These are phyloP conservation scores for Penicillium maclennaniae DNA, from an alignment of 495 filamentous ascomycete species.

Conservation along the genomic window DNA sequence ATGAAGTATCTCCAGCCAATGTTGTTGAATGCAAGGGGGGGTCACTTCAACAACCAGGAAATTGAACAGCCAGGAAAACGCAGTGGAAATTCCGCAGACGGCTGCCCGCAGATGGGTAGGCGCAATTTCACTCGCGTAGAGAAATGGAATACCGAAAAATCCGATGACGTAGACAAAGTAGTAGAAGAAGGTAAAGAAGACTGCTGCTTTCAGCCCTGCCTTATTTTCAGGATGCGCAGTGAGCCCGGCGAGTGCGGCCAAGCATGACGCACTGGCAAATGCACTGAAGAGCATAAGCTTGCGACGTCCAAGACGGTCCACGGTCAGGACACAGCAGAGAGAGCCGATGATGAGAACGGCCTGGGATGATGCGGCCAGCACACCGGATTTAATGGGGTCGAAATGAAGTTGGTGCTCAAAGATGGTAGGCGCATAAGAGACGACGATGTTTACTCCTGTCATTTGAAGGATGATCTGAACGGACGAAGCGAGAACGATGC, in stretches of 20 bases:
- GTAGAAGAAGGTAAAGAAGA: conserved; percentile 46
- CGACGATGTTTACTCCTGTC: conserved; percentile 21
- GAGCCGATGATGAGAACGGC: conserved; percentile 22
- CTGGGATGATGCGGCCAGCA: conserved; percentile 22
- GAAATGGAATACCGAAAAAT: conserved; percentile 49
- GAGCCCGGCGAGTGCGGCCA: conserved; percentile 31
- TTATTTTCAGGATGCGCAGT: background rate
- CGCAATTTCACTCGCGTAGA: conserved; percentile 48
- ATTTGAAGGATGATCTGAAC: conserved; percentile 25
- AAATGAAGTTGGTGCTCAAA: conserved; percentile 24
- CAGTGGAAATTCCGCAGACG: conserved; percentile 38
- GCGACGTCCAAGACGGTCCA: conserved; percentile 28
- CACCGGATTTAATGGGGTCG: conserved; percentile 6
- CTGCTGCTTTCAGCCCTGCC: conserved; percentile 18
- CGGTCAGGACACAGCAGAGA: conserved; percentile 20
- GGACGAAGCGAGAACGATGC: conserved; percentile 20
- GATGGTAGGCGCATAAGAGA: conserved; percentile 25
- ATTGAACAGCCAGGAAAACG: conserved; percentile 38
- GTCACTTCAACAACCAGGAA: conserved; percentile 20
- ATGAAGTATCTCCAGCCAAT: conserved; percentile 33
- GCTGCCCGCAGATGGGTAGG: conserved; percentile 42
- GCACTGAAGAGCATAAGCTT: conserved; percentile 37
- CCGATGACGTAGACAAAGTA: conserved; percentile 47
- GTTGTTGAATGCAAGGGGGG: conserved; percentile 24
- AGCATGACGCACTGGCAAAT: conserved; percentile 34